Conservation (phyloP, 2,329 filamentous ascomycete genomes). For the Thelonectria blattea region DNA sequence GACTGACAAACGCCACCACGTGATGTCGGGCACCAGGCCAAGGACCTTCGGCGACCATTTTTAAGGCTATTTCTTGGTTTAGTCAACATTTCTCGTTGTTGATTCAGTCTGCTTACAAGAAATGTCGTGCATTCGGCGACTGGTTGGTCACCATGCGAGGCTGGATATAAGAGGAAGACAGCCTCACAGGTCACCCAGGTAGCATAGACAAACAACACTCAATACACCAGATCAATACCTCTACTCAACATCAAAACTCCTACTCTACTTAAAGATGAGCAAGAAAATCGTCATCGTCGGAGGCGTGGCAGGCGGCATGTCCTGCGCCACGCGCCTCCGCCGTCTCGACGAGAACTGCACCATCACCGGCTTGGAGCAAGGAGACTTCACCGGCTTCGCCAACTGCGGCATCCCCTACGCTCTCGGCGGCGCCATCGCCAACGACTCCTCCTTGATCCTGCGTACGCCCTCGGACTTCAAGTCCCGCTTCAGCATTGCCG, state of each 20-base stretch:
- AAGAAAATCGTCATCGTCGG: slow-evolving; percentile 19
- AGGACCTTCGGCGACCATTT: background rate
- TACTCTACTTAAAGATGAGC: background rate
- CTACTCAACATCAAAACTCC: too few relatives aligned
- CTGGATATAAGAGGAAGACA: background rate
- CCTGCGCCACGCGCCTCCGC: slow-evolving; percentile 18
- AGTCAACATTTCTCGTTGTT: background rate
- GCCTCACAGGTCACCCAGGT: background rate
- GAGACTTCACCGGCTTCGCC: slow-evolving; percentile 17
- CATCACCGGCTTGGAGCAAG: slow-evolving; percentile 17
- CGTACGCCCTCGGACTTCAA: slow-evolving; percentile 12
- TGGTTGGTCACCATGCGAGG: background rate
- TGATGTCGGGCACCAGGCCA: background rate
- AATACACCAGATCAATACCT: too few relatives aligned
- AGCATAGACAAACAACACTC: background rate
- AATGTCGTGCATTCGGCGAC: background rate
- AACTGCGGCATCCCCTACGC: slow-evolving; percentile 20
- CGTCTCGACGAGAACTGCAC: slow-evolving; percentile 9
- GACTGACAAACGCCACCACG: background rate
- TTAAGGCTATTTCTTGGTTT: too few relatives aligned
- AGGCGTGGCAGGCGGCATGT: slow-evolving; percentile 22
- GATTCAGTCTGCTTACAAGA: background rate
- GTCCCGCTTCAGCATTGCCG: slow-evolving; percentile 14
- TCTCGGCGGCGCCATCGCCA: slow-evolving; percentile 7
- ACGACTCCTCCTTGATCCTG: slow-evolving; percentile 6